Conservation (phyloP, 169 alveolate species). For the Plasmodium coatneyi region DNA sequence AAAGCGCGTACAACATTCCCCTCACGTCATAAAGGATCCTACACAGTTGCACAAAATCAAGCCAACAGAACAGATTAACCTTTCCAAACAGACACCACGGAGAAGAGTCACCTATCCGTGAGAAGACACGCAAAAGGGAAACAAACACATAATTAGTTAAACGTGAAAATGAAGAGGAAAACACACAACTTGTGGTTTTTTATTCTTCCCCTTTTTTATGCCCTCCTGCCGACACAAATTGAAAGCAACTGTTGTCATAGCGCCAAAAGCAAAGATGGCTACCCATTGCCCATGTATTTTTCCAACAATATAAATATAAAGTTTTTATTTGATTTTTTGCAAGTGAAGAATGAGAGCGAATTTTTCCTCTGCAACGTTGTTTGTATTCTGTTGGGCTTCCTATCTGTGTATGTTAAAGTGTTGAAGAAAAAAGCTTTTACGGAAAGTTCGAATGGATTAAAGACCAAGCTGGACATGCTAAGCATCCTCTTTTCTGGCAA, state of each 20-base stretch:
- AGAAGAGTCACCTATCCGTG: not conserved
- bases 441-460: not conserved
- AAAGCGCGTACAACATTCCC: not conserved
- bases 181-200: not conserved
- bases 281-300: constrained; percentile 54
- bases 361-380: constrained; percentile 57
- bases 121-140: not conserved
- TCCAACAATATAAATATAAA: constrained; percentile 29
- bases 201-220: not conserved
- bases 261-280: constrained; percentile 10
- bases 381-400: constrained; percentile 34
- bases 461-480: not conserved
- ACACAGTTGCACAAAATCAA: not conserved
- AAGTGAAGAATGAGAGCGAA: constrained; percentile 16
- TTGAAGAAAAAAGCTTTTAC: constrained; percentile 8
- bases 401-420: constrained; percentile 41
- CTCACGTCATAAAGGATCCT: not conserved
- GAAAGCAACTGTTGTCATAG: constrained; percentile 22
- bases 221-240: not conserved
- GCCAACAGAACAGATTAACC: not conserved
- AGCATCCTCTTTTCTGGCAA: not conserved
- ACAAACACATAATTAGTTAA: not conserved
- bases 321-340: constrained; percentile 62
- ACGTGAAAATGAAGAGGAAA: not conserved
- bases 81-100: not conserved